Evolutionary conservation across 495 filamentous ascomycete species (phyloP).

Genomic region (Annulohypoxylon maeteangense): DNA sequence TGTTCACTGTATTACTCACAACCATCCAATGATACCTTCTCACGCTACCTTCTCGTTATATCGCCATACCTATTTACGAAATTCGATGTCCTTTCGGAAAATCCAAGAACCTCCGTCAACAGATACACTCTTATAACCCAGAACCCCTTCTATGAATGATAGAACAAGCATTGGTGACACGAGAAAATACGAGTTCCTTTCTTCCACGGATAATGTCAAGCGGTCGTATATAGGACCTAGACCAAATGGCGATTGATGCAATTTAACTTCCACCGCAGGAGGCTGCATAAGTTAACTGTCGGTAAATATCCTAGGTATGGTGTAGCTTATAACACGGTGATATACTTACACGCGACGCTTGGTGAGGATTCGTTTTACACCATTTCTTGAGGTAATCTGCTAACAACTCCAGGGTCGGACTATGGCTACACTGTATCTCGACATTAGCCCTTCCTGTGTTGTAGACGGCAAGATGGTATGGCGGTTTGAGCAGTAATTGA

Average conservation of each 20-base stretch:
- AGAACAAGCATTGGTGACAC: conserved; percentile 51
- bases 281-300: conserved; percentile 41
- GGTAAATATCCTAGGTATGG: background rate
- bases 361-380: conserved; percentile 52
- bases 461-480: conserved; percentile 52
- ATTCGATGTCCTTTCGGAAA: conserved; percentile 41
- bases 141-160: conserved; percentile 52
- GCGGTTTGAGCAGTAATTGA: conserved; percentile 51
- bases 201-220: conserved; percentile 45
- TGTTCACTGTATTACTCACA: too few species aligned
- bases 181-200: conserved; percentile 37
- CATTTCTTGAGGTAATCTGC: conserved; percentile 52
- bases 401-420: conserved; percentile 51
- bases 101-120: conserved; percentile 33
- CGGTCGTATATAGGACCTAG: conserved; percentile 52
- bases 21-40: too few species aligned
- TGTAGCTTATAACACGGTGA: background rate
- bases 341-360: conserved; percentile 44
- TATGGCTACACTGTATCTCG: conserved; percentile 54
- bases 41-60: too few species aligned
- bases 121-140: conserved; percentile 52
- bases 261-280: conserved; percentile 47
- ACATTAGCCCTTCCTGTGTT: conserved; percentile 23
- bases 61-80: too few species aligned
- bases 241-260: conserved; percentile 52